Conservation (phyloP, 1,139 yeast species). For the Waltiozyma sp. region DNA sequence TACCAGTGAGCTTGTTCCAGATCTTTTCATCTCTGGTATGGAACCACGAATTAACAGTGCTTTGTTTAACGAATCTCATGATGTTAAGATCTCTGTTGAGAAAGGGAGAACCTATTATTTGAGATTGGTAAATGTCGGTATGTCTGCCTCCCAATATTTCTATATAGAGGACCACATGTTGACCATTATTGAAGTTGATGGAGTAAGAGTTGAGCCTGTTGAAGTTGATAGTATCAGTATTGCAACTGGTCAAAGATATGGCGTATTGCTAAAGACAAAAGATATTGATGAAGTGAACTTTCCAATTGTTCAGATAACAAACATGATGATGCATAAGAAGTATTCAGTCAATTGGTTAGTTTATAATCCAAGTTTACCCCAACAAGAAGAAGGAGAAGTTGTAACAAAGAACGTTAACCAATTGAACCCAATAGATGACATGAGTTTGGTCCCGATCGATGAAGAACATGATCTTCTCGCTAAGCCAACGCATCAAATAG, state of each 20-base stretch:
- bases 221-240: constrained; percentile 45
- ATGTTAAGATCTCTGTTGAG: constrained; percentile 33
- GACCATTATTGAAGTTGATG: constrained; percentile 58
- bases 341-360: constrained; percentile 28
- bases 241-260: constrained; percentile 70
- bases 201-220: constrained; percentile 50
- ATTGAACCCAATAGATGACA: constrained; percentile 27
- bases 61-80: constrained; percentile 40
- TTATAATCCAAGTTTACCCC: constrained; percentile 19
- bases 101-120: constrained; percentile 39
- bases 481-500: constrained; percentile 37
- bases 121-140: constrained; percentile 42
- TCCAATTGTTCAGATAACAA: constrained; percentile 29
- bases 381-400: constrained; percentile 37
- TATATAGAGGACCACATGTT: constrained; percentile 45
- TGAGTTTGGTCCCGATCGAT: constrained; percentile 28
- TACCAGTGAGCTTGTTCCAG: constrained; percentile 25
- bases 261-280: constrained; percentile 41
- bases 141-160: constrained; percentile 42
- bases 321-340: constrained; percentile 25
- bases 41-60: constrained; percentile 44
- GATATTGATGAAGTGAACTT: constrained; percentile 12
- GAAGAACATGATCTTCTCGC: constrained; percentile 25
- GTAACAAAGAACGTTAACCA: constrained; percentile 10
- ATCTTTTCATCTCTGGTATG: constrained; percentile 35